phyloP scores from a whole-genome alignment of 768 basidiomycete genomes.

The Dictyophora rubrovolvata region DNA sequence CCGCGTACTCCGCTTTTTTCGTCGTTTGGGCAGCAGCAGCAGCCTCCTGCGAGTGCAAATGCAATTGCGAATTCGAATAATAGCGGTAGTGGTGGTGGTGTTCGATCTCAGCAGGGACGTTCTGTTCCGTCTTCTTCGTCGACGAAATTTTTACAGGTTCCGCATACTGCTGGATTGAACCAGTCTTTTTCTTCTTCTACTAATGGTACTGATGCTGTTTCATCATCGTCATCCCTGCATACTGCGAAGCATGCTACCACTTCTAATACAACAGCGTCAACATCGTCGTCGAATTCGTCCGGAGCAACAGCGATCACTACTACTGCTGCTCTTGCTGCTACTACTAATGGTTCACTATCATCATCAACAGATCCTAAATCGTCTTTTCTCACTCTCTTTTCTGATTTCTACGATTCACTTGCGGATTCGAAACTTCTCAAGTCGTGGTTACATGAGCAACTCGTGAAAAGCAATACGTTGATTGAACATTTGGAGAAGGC shows the following conservation, averaged over 20 bases:
- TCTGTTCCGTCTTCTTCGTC: conserved; percentile 38
- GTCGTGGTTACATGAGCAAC: conserved; percentile 62
- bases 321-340: conserved; percentile 51
- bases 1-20: too few relatives aligned
- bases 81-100: too few relatives aligned
- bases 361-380: conserved; percentile 28
- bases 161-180: too few relatives aligned
- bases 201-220: too few relatives aligned
- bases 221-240: conserved; percentile 12
- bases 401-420: conserved; percentile 75
- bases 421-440: conserved; percentile 74
- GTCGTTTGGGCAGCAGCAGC: too few relatives aligned
- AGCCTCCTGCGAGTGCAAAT: conserved; percentile 20
- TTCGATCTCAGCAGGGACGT: conserved; percentile 65
- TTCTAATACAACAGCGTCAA: conserved; percentile 28
- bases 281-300: too few relatives aligned
- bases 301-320: conserved; percentile 46
- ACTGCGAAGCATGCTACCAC: conserved; percentile 15
- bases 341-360: not conserved
- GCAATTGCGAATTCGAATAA: too few relatives aligned
- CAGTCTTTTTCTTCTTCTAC: too few relatives aligned
- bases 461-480: conserved; percentile 50
- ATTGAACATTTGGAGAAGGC: conserved; percentile 40
- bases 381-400: conserved; percentile 76
- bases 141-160: too few relatives aligned